phyloP scores from a whole-genome alignment of 495 filamentous ascomycete genomes.

The Talaromyces ruber region DNA sequence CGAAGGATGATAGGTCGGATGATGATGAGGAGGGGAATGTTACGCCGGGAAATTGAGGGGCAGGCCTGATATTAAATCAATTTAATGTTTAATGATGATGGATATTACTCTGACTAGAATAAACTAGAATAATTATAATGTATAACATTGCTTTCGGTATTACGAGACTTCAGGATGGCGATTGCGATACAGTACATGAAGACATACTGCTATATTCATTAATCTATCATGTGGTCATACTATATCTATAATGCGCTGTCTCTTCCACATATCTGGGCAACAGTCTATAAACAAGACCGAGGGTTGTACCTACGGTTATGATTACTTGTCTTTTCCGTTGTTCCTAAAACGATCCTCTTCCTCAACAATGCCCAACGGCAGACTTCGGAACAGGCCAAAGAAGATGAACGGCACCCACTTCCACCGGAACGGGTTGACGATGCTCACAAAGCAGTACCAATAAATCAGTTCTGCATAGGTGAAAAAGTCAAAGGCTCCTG shows the following conservation, averaged over 20 bases:
- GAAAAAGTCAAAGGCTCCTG: slow-evolving; percentile 76
- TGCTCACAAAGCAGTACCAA: slow-evolving; percentile 74
- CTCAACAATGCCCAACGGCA: slow-evolving; percentile 58
- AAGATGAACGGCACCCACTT: slow-evolving; percentile 66
- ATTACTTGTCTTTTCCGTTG: background rate
- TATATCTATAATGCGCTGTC: background rate
- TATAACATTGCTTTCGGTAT: background rate
- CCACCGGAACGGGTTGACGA: slow-evolving; percentile 81
- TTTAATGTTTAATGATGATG: background rate
- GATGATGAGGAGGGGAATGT: slow-evolving; percentile 2
- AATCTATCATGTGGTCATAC: background rate
- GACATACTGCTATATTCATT: background rate
- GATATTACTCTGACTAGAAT: background rate
- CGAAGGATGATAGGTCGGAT: slow-evolving; percentile 4
- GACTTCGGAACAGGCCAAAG: slow-evolving; percentile 57
- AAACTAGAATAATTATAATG: background rate
- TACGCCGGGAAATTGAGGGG: background rate
- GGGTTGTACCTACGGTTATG: too few relatives aligned
- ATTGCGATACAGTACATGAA: too few relatives aligned
- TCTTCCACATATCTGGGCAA: background rate
- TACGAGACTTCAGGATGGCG: background rate
- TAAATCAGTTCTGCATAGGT: slow-evolving; percentile 77
- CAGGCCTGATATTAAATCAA: background rate
- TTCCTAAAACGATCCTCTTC: slow-evolving; percentile 47
- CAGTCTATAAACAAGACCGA: too few relatives aligned